phyloP scores from a whole-genome alignment of 192 early-diverging fungal species.

The Phlyctochytrium planicorne region DNA sequence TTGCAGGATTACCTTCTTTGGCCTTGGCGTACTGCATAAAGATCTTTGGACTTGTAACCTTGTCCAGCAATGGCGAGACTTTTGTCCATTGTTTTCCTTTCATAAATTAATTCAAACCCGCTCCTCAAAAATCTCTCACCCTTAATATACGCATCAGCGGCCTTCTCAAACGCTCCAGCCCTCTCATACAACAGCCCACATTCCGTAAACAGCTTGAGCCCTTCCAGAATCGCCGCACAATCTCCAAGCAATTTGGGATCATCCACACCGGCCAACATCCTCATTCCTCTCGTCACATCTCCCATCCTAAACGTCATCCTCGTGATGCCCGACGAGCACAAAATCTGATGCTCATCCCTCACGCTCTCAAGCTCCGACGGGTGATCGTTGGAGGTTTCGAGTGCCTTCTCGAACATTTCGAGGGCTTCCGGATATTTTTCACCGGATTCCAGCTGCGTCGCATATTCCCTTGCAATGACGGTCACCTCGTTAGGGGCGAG shows the following conservation, averaged over 20 bases:
- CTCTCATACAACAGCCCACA: conserved; percentile 45
- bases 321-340: conserved; percentile 42
- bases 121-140: conserved; percentile 19
- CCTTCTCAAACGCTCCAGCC: conserved; percentile 46
- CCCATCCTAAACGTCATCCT: conserved; percentile 52
- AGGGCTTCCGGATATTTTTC: conserved; percentile 48
- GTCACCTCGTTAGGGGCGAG: conserved; percentile 46
- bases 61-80: conserved; percentile 37
- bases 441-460: conserved; percentile 46
- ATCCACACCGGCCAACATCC: conserved; percentile 40
- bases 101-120: not conserved
- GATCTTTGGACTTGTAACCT: conserved; percentile 39
- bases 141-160: conserved; percentile 53
- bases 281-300: conserved; percentile 52
- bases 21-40: conserved; percentile 50
- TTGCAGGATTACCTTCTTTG: conserved; percentile 33
- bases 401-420: conserved; percentile 51
- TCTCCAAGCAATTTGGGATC: conserved; percentile 48
- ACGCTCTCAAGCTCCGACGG: conserved; percentile 13
- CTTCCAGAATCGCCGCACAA: conserved; percentile 50
- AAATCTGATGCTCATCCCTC: conserved; percentile 42
- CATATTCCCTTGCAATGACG: conserved; percentile 53
- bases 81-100: conserved; percentile 46
- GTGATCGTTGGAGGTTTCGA: conserved; percentile 31
- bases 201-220: conserved; percentile 49